These are phyloP conservation scores for Penicillium cataractarum DNA, from an alignment of 495 filamentous ascomycete species.

Conservation along the genomic window DNA sequence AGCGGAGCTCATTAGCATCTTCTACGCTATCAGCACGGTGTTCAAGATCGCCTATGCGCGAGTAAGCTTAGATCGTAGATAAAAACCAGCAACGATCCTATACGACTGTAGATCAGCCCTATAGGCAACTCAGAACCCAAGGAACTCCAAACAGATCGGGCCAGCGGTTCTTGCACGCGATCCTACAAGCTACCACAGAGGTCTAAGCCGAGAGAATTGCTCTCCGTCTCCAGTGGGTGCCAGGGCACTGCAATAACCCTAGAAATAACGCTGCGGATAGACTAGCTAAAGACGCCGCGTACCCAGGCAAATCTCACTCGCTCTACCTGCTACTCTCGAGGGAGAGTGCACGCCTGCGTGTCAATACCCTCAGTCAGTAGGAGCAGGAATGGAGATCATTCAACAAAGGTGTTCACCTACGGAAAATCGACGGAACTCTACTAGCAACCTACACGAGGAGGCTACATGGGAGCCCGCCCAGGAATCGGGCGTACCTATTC, in stretches of 20 bases:
- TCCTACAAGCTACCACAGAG: constrained; percentile 22
- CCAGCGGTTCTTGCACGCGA: constrained; percentile 25
- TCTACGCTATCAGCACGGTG: too few relatives aligned
- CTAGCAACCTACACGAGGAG: not conserved
- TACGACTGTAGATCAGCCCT: constrained; percentile 27
- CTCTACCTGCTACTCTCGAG: not conserved
- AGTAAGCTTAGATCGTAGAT: too few relatives aligned
- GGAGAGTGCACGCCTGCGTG: not conserved
- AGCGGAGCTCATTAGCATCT: not conserved
- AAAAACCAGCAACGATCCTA: constrained; percentile 15
- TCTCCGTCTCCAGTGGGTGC: constrained; percentile 27
- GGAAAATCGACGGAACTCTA: not conserved
- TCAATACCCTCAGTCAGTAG: not conserved
- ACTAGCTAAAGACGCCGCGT: not conserved
- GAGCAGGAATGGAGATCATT: not conserved
- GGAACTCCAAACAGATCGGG: constrained; percentile 28
- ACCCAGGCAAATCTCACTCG: not conserved
- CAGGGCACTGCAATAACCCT: not conserved
- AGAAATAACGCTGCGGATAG: not conserved
- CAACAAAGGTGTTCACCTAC: not conserved
- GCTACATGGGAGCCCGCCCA: not conserved
- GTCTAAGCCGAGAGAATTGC: constrained; percentile 10
- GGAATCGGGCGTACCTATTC: not conserved
- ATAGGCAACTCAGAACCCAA: constrained; percentile 16
- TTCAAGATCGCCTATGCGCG: too few relatives aligned